A percentile compares a stretch with the other conserved stretches of the same genome.
Evolutionary conservation across 345 rosid species (phyloP).

Genomic region (Gossypioides kirkii): DNA sequence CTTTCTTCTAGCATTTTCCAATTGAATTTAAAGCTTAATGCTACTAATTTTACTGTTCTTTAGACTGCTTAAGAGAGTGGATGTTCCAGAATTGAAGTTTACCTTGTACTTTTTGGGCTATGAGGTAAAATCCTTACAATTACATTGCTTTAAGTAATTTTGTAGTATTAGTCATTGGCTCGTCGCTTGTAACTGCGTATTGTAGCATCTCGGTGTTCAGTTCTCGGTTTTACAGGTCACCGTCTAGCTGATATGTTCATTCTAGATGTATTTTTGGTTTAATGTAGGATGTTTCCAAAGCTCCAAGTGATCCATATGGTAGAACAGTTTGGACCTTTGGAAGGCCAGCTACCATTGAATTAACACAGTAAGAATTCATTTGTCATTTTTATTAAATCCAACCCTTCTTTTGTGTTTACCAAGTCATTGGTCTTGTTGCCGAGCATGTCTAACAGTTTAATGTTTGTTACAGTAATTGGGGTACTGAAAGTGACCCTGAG

Average conservation of each 20-base stretch:
- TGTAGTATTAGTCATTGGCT: no score
- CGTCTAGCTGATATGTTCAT: neutral
- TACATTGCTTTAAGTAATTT: neutral
- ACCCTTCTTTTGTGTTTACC: neutral
- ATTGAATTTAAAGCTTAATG: no score
- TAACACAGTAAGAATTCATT: constrained; percentile 61
- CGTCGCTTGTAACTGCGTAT: neutral
- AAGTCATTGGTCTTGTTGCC: neutral
- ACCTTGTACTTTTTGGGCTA: constrained; percentile 85
- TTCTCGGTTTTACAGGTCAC: neutral
- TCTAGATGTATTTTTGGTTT: neutral
- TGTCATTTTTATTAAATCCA: neutral
- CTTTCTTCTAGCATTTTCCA: neutral
- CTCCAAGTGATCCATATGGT: constrained; percentile 71
- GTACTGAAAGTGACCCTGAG: constrained; percentile 83
- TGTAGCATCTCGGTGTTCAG: neutral
- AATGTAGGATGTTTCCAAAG: constrained; percentile 60
- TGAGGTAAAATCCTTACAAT: constrained; percentile 45
- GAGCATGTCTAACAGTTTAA: constrained; percentile 14
- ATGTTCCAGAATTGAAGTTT: constrained; percentile 89
- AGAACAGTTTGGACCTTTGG: constrained; percentile 87
- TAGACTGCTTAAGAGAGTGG: constrained; percentile 87
- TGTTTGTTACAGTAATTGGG: constrained; percentile 74
- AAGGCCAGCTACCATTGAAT: constrained; percentile 72
- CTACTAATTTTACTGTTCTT: constrained; percentile 1